phyloP scores from a whole-genome alignment of 257 asterid species.

The Solanum boliviense region DNA sequence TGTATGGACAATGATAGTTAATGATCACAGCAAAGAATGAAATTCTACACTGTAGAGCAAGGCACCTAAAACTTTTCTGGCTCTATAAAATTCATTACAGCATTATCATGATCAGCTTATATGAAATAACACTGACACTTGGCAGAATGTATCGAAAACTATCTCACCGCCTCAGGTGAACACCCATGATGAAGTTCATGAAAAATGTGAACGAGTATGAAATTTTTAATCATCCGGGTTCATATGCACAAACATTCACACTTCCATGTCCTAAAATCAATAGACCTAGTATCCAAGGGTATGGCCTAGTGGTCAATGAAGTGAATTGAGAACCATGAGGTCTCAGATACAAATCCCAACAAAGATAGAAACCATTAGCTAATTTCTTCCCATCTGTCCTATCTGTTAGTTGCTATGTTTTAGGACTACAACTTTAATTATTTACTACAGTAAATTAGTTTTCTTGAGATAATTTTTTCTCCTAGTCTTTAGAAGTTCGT shows the following conservation, averaged over 20 bases:
- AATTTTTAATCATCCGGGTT: not conserved
- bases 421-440: too few species aligned
- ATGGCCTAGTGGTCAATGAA: not conserved
- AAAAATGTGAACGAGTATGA: not conserved
- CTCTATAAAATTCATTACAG: not conserved
- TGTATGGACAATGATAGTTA: not conserved
- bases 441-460: too few species aligned
- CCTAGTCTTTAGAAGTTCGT: too few species aligned
- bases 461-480: too few species aligned
- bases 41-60: not conserved
- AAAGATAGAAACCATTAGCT: not conserved
- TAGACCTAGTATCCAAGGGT: not conserved
- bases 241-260: not conserved
- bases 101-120: not conserved
- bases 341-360: not conserved
- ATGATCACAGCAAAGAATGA: not conserved
- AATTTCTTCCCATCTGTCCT: not conserved
- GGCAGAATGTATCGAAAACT: not conserved
- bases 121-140: not conserved
- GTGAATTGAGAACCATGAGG: too few species aligned
- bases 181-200: not conserved
- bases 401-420: not conserved
- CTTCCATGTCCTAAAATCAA: not conserved
- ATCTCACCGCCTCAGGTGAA: not conserved
- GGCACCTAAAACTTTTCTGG: not conserved